Evolutionary conservation across 2,329 filamentous ascomycete genomes (phyloP).

Genomic region (Penicillium sp.): DNA sequence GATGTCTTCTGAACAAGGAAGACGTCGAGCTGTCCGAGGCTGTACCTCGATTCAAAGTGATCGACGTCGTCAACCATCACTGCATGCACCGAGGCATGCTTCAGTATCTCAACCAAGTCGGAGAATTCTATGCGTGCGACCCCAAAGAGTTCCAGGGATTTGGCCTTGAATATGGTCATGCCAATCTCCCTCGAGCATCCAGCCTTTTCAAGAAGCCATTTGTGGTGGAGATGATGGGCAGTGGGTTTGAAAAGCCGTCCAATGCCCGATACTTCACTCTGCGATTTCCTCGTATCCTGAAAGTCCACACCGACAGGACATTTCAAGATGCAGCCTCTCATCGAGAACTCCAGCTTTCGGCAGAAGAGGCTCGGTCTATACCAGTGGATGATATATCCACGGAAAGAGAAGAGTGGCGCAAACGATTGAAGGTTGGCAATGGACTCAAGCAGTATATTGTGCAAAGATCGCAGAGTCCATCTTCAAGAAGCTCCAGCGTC

Average conservation of each 20-base stretch:
- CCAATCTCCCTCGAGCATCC: slow-evolving; percentile 36
- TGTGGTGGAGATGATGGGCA: slow-evolving; percentile 77
- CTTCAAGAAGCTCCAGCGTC: slow-evolving; percentile 21
- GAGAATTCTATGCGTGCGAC: slow-evolving; percentile 47
- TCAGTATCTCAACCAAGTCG: slow-evolving; percentile 48
- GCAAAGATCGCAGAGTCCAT: slow-evolving; percentile 24
- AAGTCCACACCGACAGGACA: slow-evolving; percentile 73
- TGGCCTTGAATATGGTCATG: slow-evolving; percentile 47
- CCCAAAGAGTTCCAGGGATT: slow-evolving; percentile 38
- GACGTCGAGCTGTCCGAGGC: slow-evolving; percentile 51
- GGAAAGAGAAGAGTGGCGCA: slow-evolving; percentile 62
- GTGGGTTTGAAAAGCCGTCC: slow-evolving; percentile 71
- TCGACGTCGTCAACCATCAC: slow-evolving; percentile 58
- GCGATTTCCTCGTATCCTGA: slow-evolving; percentile 72
- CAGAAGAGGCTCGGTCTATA: slow-evolving; percentile 54
- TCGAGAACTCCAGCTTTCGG: slow-evolving; percentile 66
- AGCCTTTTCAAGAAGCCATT: slow-evolving; percentile 66
- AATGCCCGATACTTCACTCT: slow-evolving; percentile 70
- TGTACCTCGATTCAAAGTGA: slow-evolving; percentile 63
- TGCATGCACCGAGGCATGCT: slow-evolving; percentile 53
- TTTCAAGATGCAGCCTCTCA: slow-evolving; percentile 69
- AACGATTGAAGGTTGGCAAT: slow-evolving; percentile 58
- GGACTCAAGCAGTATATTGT: slow-evolving; percentile 24
- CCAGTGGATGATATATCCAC: slow-evolving; percentile 56
- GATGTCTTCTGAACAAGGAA: slow-evolving; percentile 69